phyloP scores from a whole-genome alignment of 345 rosid species.

The Syzygium grande region DNA sequence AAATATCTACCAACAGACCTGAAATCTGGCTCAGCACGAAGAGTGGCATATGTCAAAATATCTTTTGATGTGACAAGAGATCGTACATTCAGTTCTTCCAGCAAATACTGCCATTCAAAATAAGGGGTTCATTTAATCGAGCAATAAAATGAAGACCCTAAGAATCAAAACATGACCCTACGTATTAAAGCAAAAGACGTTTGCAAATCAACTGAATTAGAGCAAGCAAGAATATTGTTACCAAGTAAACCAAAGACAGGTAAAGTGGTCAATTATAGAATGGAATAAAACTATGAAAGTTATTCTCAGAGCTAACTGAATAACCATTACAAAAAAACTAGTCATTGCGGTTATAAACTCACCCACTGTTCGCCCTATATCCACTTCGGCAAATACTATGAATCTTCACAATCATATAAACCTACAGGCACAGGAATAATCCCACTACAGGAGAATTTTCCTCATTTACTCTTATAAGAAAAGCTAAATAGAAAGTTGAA shows the following conservation, averaged over 20 bases:
- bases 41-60: conserved; percentile 74
- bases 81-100: conserved; percentile 88
- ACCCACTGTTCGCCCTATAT: background rate
- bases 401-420: background rate
- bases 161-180: background rate
- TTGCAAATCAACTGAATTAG: background rate
- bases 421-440: background rate
- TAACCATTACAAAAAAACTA: background rate
- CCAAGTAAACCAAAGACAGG: background rate
- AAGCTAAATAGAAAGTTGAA: background rate
- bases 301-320: background rate
- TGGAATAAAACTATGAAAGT: background rate
- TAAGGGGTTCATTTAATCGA: background rate
- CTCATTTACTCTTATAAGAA: background rate
- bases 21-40: conserved; percentile 96
- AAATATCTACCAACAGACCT: conserved; percentile 38
- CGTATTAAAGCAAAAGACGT: background rate
- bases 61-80: conserved; percentile 74
- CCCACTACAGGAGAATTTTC: background rate
- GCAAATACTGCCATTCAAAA: conserved; percentile 58
- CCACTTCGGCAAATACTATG: background rate
- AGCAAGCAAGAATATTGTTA: background rate
- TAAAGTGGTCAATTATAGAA: background rate
- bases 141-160: background rate
- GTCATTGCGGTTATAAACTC: background rate